Percentiles rank a stretch among this genome's conserved stretches.
Evolutionary conservation across 768 basidiomycete species (phyloP).

Genomic region (Suillus decipiens): DNA sequence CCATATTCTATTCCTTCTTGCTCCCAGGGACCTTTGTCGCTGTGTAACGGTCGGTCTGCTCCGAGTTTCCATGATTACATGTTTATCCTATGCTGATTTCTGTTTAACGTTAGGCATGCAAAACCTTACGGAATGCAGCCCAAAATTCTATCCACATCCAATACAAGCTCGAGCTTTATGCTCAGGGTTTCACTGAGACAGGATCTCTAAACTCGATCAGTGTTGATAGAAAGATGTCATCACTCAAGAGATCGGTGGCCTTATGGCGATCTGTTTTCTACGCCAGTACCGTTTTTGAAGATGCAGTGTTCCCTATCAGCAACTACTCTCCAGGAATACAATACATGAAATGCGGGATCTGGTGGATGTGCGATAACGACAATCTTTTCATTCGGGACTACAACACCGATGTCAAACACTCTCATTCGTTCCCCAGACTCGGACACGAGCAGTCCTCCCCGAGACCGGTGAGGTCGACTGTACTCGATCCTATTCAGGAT

Average conservation of each 20-base stretch:
- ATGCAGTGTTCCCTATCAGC: background rate
- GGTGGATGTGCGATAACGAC: background rate
- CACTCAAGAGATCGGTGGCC: background rate
- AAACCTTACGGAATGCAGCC: background rate
- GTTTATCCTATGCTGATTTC: background rate
- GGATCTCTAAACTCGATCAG: background rate
- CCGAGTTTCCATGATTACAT: background rate
- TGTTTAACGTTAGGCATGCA: background rate
- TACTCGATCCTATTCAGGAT: background rate
- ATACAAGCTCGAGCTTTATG: conserved; percentile 4
- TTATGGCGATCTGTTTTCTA: background rate
- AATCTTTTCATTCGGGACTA: background rate
- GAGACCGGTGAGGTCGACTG: too few relatives aligned
- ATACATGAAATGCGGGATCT: background rate
- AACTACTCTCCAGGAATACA: background rate
- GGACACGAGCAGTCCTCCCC: background rate
- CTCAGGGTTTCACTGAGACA: background rate
- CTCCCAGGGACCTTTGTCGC: background rate
- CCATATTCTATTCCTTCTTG: background rate
- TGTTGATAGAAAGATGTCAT: background rate
- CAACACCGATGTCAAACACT: background rate
- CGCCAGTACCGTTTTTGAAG: background rate
- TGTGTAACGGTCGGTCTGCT: background rate
- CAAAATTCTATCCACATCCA: background rate
- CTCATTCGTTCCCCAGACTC: background rate